Evolutionary conservation across 2,329 filamentous ascomycete species (phyloP), one percentile per base, ranked within the genome.

Genomic region (Dendryphion nanum): DNA sequence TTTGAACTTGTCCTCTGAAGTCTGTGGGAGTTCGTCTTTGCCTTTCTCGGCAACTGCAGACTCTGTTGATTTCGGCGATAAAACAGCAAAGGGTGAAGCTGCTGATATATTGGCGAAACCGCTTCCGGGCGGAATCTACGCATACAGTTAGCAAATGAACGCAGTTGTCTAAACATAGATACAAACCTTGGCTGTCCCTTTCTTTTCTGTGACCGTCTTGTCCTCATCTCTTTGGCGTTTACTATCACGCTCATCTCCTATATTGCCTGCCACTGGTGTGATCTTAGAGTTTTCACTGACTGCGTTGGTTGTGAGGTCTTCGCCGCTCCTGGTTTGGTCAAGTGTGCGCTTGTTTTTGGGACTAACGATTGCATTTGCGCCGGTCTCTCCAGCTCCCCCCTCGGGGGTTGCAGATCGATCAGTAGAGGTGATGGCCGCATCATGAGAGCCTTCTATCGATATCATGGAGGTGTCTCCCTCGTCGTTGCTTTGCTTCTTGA

Each of bases 321-420:
- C 38, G 8, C 41, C 49, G 29, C 29, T 40, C 29, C 53, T 54
- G 14, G 44, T 42, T 38, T 63, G 53, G 17, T 67, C 66, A 23
- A 64, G 61, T 50, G 66, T 70, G 35, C 72, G 64, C 62, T 75
- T 75, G 51, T 68, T 71, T 53, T 73, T 74, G n/a, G 72, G 71
- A 39, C 71, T 74, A 19, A 57, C 50, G 24, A 67, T 38, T 10
- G 37, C 32, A 10, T 34, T 33, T 16, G 38, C 40, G 36, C 59
- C 51, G 12, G 49, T 48, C n/a, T n/a, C n/a, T 10, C 38, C 32
- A n/a, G 18, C 17, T 30, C 39, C 33, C n/a, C 35, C 30, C 36
- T 47, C 40, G n/a, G 50, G 42, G 8, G 45, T 49, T 15, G 29
- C 18, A 13, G 38, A 31, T 20, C 29, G 15, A n/a, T 41, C 37